Evolutionary conservation across 2,329 filamentous ascomycete genomes (phyloP), one percentile per base, ranked within the genome.

Genomic region (Aspergillus unguis): DNA sequence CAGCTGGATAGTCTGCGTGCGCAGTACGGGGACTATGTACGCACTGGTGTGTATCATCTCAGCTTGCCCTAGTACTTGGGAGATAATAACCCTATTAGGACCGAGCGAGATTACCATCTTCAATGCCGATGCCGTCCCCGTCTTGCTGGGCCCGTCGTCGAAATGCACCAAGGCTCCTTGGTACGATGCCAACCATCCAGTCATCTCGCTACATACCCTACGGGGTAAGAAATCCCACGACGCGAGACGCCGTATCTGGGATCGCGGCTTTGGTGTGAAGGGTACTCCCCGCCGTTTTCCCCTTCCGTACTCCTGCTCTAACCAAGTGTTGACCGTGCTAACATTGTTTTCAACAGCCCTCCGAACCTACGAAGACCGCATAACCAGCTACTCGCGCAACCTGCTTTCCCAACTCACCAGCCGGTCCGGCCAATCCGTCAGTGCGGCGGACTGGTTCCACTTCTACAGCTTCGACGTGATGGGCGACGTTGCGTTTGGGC

Each of bases 381-480:
- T 50, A 3, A 1, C 33, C 4, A 35, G 26, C 9, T 27, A 47
- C 33, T 47, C 23, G 3, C 29, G 36, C 17, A 40, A 43, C 23
- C 36, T 50, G 2, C 23, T 35, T 2, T 9, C 17, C 10, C 49
- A 52, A 26, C 32, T 52, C 5, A 28, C 35, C 2, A 25, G 35
- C 1, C 17, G 32, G n/a, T 11, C 10, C 4, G 49, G 43, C 5
- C 40, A 42, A 2, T 42, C 49, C 9, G 11, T 52, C 25, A 26
- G 33, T 23, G 49, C 43, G 1, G 33, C 43, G 1, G 42, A 40
- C 6, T 41, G 43, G 35, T 52, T 46, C 29, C 40, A 46, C 5
- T 46, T 45, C 8, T 36, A 29, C 33, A 52, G 49, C 33, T 52
- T 46, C 23, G 49, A 52, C 6, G 49, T 52, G 32, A 52, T 52